Evolutionary conservation across 2,329 filamentous ascomycete genomes (phyloP).

Genomic region (Ascomycota sp.): DNA sequence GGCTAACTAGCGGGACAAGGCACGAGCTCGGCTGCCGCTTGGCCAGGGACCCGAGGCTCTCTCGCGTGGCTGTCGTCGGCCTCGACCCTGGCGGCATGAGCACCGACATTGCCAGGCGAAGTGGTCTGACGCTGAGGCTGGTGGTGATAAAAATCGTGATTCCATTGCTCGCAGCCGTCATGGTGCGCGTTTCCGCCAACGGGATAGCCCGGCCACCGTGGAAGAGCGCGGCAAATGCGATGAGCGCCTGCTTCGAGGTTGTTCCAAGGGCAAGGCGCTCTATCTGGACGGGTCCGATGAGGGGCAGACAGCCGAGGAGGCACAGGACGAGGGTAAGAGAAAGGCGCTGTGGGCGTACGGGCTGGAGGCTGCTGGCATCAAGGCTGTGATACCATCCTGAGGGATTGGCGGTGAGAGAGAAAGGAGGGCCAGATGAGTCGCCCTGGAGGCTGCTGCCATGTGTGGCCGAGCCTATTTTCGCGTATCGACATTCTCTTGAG

Average conservation of each 20-base stretch:
- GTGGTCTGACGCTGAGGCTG: constrained; percentile 6
- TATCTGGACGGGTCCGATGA: constrained; percentile 15
- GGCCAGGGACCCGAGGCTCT: constrained; percentile 12
- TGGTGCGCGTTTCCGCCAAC: constrained; percentile 10
- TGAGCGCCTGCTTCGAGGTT: constrained; percentile 12
- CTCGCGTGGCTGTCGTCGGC: constrained; percentile 14
- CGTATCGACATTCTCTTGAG: too few species aligned
- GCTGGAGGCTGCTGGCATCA: constrained; percentile 7
- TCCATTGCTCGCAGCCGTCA: constrained; percentile 6
- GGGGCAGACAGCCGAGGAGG: constrained; percentile 9
- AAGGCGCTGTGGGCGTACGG: constrained; percentile 13
- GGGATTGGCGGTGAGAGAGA: constrained; percentile 8
- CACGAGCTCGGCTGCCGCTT: constrained; percentile 16
- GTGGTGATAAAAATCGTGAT: constrained; percentile 8
- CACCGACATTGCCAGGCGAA: constrained; percentile 11
- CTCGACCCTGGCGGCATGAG: constrained; percentile 18
- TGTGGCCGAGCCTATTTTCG: too few species aligned
- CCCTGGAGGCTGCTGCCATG: too few species aligned
- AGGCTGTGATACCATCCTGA: constrained; percentile 8
- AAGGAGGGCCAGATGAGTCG: too few species aligned
- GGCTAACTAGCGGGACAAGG: constrained; percentile 3
- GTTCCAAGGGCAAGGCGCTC: constrained; percentile 9
- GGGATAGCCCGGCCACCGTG: constrained; percentile 9
- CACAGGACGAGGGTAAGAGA: constrained; percentile 10
- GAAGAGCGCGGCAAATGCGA: constrained; percentile 14